phyloP scores from a whole-genome alignment of 2,329 filamentous ascomycete species.

The Diaporthe sp. region DNA sequence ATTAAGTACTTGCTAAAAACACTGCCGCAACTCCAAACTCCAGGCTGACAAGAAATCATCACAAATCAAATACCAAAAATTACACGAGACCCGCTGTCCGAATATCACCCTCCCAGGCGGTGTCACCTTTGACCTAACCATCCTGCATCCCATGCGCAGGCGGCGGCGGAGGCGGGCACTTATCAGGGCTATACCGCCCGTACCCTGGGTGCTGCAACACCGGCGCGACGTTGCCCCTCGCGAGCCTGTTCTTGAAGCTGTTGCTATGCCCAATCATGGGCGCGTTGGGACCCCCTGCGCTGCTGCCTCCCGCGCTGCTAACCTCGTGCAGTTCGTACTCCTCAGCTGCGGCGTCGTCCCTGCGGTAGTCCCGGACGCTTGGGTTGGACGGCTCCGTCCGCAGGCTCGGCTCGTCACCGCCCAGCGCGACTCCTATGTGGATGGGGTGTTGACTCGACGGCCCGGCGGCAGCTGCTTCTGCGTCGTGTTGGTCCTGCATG shows the following conservation, averaged over 20 bases:
- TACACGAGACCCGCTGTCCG: not conserved
- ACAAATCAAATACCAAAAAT: not conserved
- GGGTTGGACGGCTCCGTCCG: slow-evolving; percentile 43
- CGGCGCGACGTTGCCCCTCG: slow-evolving; percentile 48
- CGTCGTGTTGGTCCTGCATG: slow-evolving; percentile 32
- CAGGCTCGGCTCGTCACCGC: slow-evolving; percentile 49
- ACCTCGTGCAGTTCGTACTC: slow-evolving; percentile 62
- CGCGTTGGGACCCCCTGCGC: slow-evolving; percentile 34
- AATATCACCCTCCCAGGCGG: not conserved
- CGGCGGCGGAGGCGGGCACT: slow-evolving; percentile 28
- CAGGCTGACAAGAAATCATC: slow-evolving; percentile 11
- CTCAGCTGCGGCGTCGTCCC: slow-evolving; percentile 45
- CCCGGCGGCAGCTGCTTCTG: not conserved
- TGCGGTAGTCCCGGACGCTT: slow-evolving; percentile 40
- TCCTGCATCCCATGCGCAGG: slow-evolving; percentile 30
- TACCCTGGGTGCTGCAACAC: slow-evolving; percentile 59
- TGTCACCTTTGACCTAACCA: slow-evolving; percentile 37
- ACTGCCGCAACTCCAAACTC: slow-evolving; percentile 20
- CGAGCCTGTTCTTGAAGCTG: slow-evolving; percentile 37
- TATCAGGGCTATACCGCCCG: slow-evolving; percentile 48
- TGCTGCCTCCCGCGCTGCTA: slow-evolving; percentile 39
- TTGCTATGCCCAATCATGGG: slow-evolving; percentile 20
- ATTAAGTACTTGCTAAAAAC: not conserved
- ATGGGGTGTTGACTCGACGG: slow-evolving; percentile 32
- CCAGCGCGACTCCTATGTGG: slow-evolving; percentile 56